Evolutionary conservation across 306 rosid genomes (phyloP).

Genomic region (Vicia villosa): DNA sequence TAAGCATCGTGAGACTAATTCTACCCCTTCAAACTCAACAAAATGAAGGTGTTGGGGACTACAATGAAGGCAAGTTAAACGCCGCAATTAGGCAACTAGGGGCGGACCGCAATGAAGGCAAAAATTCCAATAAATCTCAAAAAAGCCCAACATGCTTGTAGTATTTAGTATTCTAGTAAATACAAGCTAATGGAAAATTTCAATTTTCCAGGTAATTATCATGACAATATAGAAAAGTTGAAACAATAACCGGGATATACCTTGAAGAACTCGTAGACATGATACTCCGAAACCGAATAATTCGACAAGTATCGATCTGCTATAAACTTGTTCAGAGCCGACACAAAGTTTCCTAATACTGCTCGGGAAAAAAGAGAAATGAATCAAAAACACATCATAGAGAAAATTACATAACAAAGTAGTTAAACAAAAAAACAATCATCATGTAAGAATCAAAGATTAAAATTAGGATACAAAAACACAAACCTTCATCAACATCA

Average conservation of each 20-base stretch:
- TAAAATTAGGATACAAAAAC: not conserved
- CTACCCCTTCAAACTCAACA: too few relatives aligned
- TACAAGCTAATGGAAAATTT: too few relatives aligned
- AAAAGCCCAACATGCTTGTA: too few relatives aligned
- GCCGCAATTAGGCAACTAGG: too few relatives aligned
- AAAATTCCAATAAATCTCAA: too few relatives aligned
- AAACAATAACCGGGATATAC: constrained; percentile 41
- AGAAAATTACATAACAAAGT: not conserved
- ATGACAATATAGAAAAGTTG: not conserved
- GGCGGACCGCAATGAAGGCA: too few relatives aligned
- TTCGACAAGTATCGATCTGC: constrained; percentile 72
- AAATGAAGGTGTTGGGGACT: too few relatives aligned
- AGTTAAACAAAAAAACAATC: not conserved
- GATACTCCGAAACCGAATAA: constrained; percentile 79
- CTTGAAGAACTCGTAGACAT: constrained; percentile 93
- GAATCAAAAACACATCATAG: constrained; percentile 22
- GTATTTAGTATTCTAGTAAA: not conserved
- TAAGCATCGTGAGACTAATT: too few relatives aligned
- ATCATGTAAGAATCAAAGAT: not conserved
- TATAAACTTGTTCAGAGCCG: constrained; percentile 82
- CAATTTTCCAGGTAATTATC: not conserved
- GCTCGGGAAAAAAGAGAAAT: constrained; percentile 29
- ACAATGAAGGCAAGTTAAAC: too few relatives aligned
- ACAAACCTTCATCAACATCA: constrained; percentile 83
- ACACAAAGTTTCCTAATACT: constrained; percentile 87